Base-by-base conservation (phyloP, 768 basidiomycete species). In the Leccinellum luteum region DNA sequence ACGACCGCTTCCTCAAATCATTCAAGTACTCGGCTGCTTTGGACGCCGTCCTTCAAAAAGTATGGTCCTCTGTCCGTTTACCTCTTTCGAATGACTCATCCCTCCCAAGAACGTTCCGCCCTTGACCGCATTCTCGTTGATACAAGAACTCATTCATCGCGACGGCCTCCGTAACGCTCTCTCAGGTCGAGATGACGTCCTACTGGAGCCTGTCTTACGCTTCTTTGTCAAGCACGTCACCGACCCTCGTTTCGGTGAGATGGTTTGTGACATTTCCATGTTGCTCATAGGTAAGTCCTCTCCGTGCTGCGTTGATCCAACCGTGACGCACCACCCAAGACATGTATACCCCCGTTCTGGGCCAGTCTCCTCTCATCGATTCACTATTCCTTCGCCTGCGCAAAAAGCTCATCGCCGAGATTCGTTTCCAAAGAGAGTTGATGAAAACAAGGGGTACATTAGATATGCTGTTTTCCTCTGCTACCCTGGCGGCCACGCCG, bases 11-110 rank as follows among this genome's bases (percentile, higher is more conserved):
- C 52, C 78, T 99, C 50, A 98, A 98, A 73, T 79, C 76, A 38
- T 99, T 98, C 80, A 92, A 91, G 67, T 98, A 99, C 73, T 89
- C 89, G 8, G 93, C 93, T 34, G 97, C 97, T 5, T 75, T 99
- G 54, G 96, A 99, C 74, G 85, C 92, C 6, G 94, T 95, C 13
- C 74, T 98, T 56, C 84, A 84, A 66, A 93, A 92, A 79, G 91
- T 90, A 64, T 53, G 78, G 45, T 43, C 17, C n/a, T 32, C 23
- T 31, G 8, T 19, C 17, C 45, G 0, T 27, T 10, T 52, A 5
- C 19, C 7, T 27, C n/a, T 34, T 52, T 6, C 21, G 6, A 23
- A n/a, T 19, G 41, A 56, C 56, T 54, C 28, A 60, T 47, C 48
- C 49, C 19, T 53, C 32, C n/a, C 48, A 13, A 97, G 93, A 84